A percentile compares a stretch with the other conserved stretches of the same genome.
Conservation (phyloP, 805 yeast genomes). For the Kazachstania bromeliacearum region DNA sequence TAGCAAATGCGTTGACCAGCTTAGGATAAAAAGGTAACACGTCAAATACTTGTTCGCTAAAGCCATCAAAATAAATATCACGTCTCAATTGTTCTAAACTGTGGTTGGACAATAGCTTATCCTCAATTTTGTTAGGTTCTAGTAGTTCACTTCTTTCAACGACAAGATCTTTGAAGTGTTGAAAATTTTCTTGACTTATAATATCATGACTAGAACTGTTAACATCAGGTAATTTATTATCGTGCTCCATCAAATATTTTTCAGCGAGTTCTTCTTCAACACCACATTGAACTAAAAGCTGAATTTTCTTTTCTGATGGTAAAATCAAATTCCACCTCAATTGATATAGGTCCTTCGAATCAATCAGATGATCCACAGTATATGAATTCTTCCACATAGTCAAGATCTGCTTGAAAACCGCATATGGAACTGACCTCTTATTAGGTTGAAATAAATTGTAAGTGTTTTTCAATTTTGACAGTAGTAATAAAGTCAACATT, state of each 20-base stretch:
- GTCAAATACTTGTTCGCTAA: conserved; percentile 36
- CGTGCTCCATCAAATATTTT: conserved; percentile 23
- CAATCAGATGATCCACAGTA: conserved; percentile 21
- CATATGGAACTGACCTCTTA: conserved; percentile 27
- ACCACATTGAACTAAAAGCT: conserved; percentile 22
- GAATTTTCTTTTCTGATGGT: conserved; percentile 18
- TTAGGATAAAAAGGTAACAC: conserved; percentile 38
- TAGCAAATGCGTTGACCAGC: conserved; percentile 31
- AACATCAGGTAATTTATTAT: conserved; percentile 26
- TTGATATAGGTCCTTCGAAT: conserved; percentile 14
- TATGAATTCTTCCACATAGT: conserved; percentile 37
- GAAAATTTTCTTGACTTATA: neutral
- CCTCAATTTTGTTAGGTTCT: conserved; percentile 5
- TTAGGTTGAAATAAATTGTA: conserved; percentile 21
- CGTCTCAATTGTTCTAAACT: conserved; percentile 31
- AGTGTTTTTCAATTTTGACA: conserved; percentile 13
- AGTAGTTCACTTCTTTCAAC: neutral
- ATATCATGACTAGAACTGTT: conserved; percentile 5
- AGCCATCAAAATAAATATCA: conserved; percentile 25
- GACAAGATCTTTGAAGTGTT: neutral
- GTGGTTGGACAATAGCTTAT: neutral
- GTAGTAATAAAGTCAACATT: conserved; percentile 15
- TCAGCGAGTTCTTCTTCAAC: conserved; percentile 25
- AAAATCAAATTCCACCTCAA: conserved; percentile 26
- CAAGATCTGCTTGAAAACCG: conserved; percentile 39